Percentiles rank a stretch among this genome's conserved stretches.
Conservation (phyloP, 202 grass and related monocot genomes). For the Sporobolus alterniflorus region DNA sequence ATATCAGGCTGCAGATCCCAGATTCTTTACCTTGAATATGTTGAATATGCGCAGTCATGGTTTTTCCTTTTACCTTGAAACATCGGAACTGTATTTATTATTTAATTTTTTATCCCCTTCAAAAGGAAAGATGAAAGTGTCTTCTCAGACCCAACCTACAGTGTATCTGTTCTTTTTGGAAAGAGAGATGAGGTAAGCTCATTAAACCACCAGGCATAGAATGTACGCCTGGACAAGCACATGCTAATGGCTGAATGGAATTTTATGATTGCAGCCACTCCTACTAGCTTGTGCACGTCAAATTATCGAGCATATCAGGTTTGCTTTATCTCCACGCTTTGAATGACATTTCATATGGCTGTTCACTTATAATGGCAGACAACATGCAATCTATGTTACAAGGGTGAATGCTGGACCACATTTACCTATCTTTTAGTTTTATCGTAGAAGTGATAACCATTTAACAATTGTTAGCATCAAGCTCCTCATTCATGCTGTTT, state of each 20-base stretch:
- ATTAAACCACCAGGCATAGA: not conserved
- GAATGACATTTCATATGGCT: not conserved
- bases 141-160: constrained; percentile 85
- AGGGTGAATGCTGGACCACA: not conserved
- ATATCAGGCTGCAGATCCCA: no score
- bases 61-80: not conserved
- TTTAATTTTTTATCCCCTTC: constrained; percentile 5
- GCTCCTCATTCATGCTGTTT: not conserved
- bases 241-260: constrained; percentile 15
- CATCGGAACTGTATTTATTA: constrained; percentile 1
- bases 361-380: no score
- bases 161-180: no score
- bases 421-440: not conserved
- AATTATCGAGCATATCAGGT: constrained; percentile 94
- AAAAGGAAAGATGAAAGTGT: constrained; percentile 92
- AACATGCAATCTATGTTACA: no score
- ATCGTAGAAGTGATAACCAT: not conserved
- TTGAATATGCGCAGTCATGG: not conserved
- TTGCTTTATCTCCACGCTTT: not conserved
- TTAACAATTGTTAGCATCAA: constrained; percentile 1
- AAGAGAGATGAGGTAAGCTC: constrained; percentile 75
- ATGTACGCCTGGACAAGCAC: constrained; percentile 12
- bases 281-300: constrained; percentile 83
- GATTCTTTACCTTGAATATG: not conserved
- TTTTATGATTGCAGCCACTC: constrained; percentile 61